Evolutionary conservation across 148 eudicot species (phyloP), one percentile per base, ranked within the genome.

Genomic region (Rhododendron williamsianum): DNA sequence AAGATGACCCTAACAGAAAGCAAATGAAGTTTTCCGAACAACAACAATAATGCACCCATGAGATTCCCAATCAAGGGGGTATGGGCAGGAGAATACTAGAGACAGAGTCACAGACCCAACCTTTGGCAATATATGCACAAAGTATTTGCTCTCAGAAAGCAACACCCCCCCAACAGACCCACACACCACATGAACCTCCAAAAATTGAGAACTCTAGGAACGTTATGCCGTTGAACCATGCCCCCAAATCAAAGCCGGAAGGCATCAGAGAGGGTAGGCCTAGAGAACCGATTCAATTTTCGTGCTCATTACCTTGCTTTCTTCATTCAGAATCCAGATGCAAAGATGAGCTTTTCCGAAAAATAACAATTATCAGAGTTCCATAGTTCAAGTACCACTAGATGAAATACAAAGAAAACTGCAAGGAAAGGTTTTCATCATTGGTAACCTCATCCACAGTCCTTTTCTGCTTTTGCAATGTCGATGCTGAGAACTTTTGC

Each of bases 401-500:
- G 36, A 72, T 10, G 36, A 65, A 48, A 76, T 60, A 63, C 27
- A 23, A 56, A 46, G 3, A 43, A 43, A 81, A 45, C 30, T 45
- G 11, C 25, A 38, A 80, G 38, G 21, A 41, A 54, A 56, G 48
- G 83, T 38, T 84, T 52, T 87, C 78, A 87, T 85, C 71, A 60
- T 41, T 46, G 45, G 49, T 84, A 33, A 95, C 99, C 99, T 97
- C 99, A 85, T 95, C 99, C 49, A 93, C 99, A 51, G 93, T 94
- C 87, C 94, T 90, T 88, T 94, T 97, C 46, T 91, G 88, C 90
- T 97, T 97, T 85, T 93, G 94, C 84, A 97, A 87, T 87, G 96
- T 91, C n/a, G 95, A 95, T 41, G 96, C 94, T 48, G 99, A 97
- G 88, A 94, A 97, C 89, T 97, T 97, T 83, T 97, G 99, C 92